Evolutionary conservation across 306 rosid species (phyloP).

Genomic region (Malus sieversii): DNA sequence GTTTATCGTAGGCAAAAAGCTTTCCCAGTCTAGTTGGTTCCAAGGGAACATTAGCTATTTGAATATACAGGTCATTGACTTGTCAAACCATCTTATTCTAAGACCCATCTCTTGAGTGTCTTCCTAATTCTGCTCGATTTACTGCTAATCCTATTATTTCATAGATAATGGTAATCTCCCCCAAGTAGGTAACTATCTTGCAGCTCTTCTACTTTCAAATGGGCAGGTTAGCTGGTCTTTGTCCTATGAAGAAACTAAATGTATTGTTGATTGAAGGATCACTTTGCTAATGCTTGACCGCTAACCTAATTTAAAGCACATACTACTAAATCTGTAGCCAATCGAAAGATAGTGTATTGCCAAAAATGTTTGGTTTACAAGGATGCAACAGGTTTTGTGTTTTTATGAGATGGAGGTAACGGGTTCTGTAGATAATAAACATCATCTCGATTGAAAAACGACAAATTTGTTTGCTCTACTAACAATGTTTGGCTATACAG

Average conservation of each 20-base stretch:
- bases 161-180: neutral
- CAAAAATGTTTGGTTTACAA: too few species aligned
- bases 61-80: neutral
- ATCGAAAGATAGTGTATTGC: neutral
- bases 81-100: neutral
- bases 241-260: neutral
- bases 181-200: neutral
- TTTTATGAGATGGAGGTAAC: neutral
- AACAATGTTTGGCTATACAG: constrained; percentile 42
- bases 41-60: too few species aligned
- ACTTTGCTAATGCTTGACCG: neutral
- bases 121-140: neutral
- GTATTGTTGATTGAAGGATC: neutral
- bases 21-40: too few species aligned
- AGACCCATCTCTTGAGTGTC: neutral
- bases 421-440: too few species aligned
- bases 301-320: neutral
- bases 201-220: neutral
- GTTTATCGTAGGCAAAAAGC: neutral
- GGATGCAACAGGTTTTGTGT: neutral
- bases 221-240: neutral
- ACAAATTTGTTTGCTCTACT: constrained; percentile 3
- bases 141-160: neutral
- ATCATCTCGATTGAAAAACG: neutral
- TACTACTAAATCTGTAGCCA: neutral